Evolutionary conservation across 768 basidiomycete genomes (phyloP).

Genomic region (Naganishia vaughanmartiniae): DNA sequence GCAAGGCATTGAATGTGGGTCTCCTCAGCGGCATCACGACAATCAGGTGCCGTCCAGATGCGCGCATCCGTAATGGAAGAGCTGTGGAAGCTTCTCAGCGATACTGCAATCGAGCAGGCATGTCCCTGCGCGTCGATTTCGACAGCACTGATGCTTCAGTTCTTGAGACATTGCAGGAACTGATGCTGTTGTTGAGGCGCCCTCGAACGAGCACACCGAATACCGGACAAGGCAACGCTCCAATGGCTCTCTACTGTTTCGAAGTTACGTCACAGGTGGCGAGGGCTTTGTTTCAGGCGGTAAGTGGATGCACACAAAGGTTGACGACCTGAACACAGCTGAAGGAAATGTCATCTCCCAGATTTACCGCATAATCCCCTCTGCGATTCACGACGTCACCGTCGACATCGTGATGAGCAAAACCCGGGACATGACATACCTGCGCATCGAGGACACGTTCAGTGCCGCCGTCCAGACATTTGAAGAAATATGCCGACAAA

Average conservation of each 20-base stretch:
- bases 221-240: not conserved
- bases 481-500: not conserved
- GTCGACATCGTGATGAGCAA: not conserved
- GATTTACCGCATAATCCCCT: conserved; percentile 12
- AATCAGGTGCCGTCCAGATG: not conserved
- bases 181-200: not conserved
- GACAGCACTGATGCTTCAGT: not conserved
- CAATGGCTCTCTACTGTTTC: not conserved
- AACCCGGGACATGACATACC: not conserved
- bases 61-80: conserved; percentile 1
- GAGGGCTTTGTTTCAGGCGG: not conserved
- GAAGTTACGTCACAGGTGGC: conserved; percentile 1
- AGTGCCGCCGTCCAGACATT: not conserved
- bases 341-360: not conserved
- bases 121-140: not conserved
- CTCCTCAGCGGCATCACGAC: conserved; percentile 11
- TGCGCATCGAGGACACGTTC: conserved; percentile 4
- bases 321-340: no score
- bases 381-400: not conserved
- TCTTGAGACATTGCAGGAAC: conserved; percentile 1
- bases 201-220: not conserved
- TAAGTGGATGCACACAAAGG: not conserved
- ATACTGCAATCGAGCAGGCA: not conserved
- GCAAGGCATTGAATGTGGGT: not conserved
- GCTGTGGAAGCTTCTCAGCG: no score